Evolutionary conservation across 371 early-diverging fungal species (phyloP).

Genomic region (Circinella minor): DNA sequence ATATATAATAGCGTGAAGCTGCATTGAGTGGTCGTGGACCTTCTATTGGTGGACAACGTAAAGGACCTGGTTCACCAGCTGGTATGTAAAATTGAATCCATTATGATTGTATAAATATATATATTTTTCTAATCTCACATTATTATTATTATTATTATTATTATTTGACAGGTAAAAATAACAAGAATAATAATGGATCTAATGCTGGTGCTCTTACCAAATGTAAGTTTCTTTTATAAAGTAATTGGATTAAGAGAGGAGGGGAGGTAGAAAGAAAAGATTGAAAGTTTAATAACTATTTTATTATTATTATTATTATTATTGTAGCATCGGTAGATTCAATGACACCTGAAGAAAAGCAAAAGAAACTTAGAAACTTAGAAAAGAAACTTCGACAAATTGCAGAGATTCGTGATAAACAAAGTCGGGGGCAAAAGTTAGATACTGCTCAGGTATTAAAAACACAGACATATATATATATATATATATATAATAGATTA

Average conservation of each 20-base stretch:
- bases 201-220: slow-evolving; percentile 13
- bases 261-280: background rate
- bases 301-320: background rate
- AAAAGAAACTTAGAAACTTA: slow-evolving; percentile 85
- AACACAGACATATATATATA: too few species aligned
- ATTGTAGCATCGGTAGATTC: slow-evolving; percentile 19
- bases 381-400: slow-evolving; percentile 93
- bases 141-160: background rate
- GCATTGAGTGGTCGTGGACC: slow-evolving; percentile 37
- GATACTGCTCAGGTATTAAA: slow-evolving; percentile 85
- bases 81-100: background rate
- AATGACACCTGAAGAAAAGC: slow-evolving; percentile 54
- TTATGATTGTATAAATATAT: background rate
- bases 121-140: background rate
- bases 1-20: slow-evolving; percentile 29
- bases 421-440: slow-evolving; percentile 77
- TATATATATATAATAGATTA: too few species aligned
- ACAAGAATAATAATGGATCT: slow-evolving; percentile 44
- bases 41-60: slow-evolving; percentile 28
- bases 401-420: slow-evolving; percentile 78
- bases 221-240: slow-evolving; percentile 2
- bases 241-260: background rate
- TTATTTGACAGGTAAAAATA: slow-evolving; percentile 51
- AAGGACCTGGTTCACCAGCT: slow-evolving; percentile 35
- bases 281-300: background rate